These are phyloP conservation scores for Ricinus communis DNA, from an alignment of 345 rosid species.

Conservation along the genomic window DNA sequence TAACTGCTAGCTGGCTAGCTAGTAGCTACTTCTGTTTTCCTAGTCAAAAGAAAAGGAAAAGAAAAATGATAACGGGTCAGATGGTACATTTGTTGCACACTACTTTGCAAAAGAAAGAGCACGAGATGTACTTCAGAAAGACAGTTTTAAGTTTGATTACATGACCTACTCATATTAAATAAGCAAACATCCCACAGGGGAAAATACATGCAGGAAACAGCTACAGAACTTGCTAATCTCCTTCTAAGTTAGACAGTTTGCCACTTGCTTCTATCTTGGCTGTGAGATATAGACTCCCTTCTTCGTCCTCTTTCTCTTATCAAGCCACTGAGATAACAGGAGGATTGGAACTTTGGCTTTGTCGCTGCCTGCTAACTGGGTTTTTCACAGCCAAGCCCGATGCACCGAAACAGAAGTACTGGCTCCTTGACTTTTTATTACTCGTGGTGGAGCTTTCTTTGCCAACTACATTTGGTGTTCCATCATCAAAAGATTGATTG, in stretches of 20 bases:
- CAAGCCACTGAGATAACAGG: constrained; percentile 47
- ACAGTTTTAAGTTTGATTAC: constrained; percentile 12
- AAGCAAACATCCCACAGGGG: constrained; percentile 6
- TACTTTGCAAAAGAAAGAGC: constrained; percentile 15
- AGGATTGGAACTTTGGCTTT: constrained; percentile 36
- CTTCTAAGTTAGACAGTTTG: constrained; percentile 25
- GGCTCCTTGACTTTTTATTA: constrained; percentile 52
- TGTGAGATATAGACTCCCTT: background rate
- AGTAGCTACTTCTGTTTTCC: too few relatives aligned
- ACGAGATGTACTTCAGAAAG: constrained; percentile 17
- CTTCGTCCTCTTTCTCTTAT: constrained; percentile 5
- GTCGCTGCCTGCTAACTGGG: constrained; percentile 42
- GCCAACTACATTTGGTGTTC: constrained; percentile 27
- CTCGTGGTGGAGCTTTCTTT: constrained; percentile 40
- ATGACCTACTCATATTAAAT: constrained; percentile 30
- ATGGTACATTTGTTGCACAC: constrained; percentile 9
- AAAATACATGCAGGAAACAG: background rate
- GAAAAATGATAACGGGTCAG: background rate
- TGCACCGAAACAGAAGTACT: constrained; percentile 70
- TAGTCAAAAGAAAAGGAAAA: background rate
- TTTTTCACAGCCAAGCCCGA: constrained; percentile 50
- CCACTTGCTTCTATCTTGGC: background rate
- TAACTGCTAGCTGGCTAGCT: too few relatives aligned
- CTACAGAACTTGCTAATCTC: constrained; percentile 8
- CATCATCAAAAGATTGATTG: constrained; percentile 32